A percentile compares a stretch with the other conserved stretches of the same genome.
Evolutionary conservation across 371 early-diverging fungal genomes (phyloP).

Genomic region (Rhizopus microsporus): DNA sequence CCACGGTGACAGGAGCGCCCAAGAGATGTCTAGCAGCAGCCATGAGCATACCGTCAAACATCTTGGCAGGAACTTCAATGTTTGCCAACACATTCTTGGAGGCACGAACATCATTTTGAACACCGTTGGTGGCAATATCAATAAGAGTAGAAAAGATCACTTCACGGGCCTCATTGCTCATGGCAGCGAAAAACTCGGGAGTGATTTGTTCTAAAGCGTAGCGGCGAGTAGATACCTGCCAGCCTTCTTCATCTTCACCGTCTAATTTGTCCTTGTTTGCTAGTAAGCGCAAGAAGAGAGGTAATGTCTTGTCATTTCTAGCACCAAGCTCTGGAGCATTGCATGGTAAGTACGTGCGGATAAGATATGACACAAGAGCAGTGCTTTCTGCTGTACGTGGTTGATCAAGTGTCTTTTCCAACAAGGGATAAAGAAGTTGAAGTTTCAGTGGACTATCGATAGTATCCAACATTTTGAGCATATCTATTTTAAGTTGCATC

Average conservation of each 20-base stretch:
- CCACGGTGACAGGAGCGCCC: constrained; percentile 9
- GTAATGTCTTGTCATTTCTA: constrained; percentile 50
- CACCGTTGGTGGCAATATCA: constrained; percentile 65
- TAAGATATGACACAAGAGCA: constrained; percentile 53
- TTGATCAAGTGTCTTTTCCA: constrained; percentile 45
- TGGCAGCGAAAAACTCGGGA: constrained; percentile 51
- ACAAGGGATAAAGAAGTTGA: constrained; percentile 64
- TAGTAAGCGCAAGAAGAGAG: constrained; percentile 52
- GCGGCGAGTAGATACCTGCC: constrained; percentile 58
- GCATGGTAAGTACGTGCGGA: constrained; percentile 63
- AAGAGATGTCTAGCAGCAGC: constrained; percentile 29
- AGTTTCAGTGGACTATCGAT: constrained; percentile 66
- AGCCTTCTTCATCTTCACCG: constrained; percentile 55
- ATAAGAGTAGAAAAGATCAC: constrained; percentile 64
- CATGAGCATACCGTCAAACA: constrained; percentile 33
- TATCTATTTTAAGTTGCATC: constrained; percentile 44
- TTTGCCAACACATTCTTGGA: constrained; percentile 59
- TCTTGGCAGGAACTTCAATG: constrained; percentile 56
- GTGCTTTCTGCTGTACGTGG: constrained; percentile 34
- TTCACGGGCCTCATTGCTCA: constrained; percentile 48
- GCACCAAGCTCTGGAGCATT: constrained; percentile 52
- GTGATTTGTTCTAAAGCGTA: constrained; percentile 63
- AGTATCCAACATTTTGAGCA: constrained; percentile 56
- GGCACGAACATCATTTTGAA: constrained; percentile 58
- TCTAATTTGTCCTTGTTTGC: constrained; percentile 34